Evolutionary conservation across 805 yeast genomes (phyloP), one percentile per base, ranked within the genome.

Genomic region (Wickerhamiella siamensis): DNA sequence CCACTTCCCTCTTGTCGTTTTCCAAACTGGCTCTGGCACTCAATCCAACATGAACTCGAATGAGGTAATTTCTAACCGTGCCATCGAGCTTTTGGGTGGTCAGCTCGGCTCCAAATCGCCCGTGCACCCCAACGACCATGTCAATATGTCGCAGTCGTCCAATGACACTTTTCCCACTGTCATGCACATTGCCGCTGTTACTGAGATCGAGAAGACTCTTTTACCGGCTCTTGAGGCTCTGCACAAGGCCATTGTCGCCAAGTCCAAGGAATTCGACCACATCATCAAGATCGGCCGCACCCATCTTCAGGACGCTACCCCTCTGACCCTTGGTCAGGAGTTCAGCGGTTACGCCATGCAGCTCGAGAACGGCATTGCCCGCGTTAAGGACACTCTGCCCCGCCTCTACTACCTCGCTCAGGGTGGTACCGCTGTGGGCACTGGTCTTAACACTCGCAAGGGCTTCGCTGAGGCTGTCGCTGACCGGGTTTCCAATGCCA

Each of bases 371-470:
- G 97, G 96, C 61, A 79, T 91, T 52, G 79, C 67, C 52, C 76
- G 98, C 63, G 80, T 91, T 47, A 83, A 84, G 68, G 66, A 67
- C 48, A 63, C 79, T 40, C 72, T 91, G 51, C 83, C 83, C 52
- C 76, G 77, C 64, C 71, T 91, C 61, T 72, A 78, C 56, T 75
- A 61, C 61, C 74, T 91, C 54, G 98, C 98, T 38, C 98, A 91
- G 71, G 98, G 98, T 70, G 98, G 98, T 21, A 91, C 98, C 48
- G 98, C 98, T 47, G 98, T 91, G 43, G 98, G 98, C 56, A 91
- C 98, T 43, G 98, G 98, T 51, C 74, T 91, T 56, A 91, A 91
- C 77, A 88, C 97, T 66, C 79, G 66, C 61, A 74, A 75, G 59
- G 97, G 97, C 20, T 91, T 81, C 61, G 94, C 84, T 55, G 78